Evolutionary conservation across 129 eudicot genomes (phyloP), one percentile per base, ranked within the genome.

Genomic region (Helianthus tuberosus): DNA sequence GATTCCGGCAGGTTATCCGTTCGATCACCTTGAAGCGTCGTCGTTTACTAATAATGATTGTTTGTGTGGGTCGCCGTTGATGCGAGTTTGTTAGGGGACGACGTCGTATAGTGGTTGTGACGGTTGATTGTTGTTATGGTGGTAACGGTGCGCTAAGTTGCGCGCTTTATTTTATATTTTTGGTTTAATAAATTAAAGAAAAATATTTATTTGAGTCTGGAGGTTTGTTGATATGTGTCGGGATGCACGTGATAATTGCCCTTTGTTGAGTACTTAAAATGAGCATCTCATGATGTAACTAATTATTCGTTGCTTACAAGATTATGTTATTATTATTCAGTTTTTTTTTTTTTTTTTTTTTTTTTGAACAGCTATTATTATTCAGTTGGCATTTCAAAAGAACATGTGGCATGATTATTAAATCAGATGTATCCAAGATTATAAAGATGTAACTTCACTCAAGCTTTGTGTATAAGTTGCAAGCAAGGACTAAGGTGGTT

Each of bases 1-100:
- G 32, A 88, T 93, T 53, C 98, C 98, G 46, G 10, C 35, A 5
- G 94, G 96, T 1, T 59, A 75, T 6, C 92, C 95, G 36, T 89
- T 89, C 39, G 98, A 93, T 49, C 92, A 79, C 71, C 92, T 93
- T 8, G 95, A 86, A 41, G 98, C 87, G 11, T 64, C 96, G 15
- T 89, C 92, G 52, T 93, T 89, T 46, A 77, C 69, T 53, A 78
- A 75, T 20, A 93, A 93, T 23, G 96, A 87, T 59, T 93, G 98
- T 49, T 73, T 93, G 11, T 93, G 98, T 69, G 98, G 98, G 14
- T 65, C 74, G 64, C 98, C 98, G 17, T 50, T 92, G 25, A 61
- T 78, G 82, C 77, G 81, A 0, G 75, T 84, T 38, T 89, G 96
- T 29, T 79, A 84, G 71, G 71, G 1, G 35, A 27, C 32, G 32